Evolutionary conservation across 176 grass and related monocot species (phyloP), one percentile per base, ranked within the genome.

Genomic region (Oryza glumipatula): DNA sequence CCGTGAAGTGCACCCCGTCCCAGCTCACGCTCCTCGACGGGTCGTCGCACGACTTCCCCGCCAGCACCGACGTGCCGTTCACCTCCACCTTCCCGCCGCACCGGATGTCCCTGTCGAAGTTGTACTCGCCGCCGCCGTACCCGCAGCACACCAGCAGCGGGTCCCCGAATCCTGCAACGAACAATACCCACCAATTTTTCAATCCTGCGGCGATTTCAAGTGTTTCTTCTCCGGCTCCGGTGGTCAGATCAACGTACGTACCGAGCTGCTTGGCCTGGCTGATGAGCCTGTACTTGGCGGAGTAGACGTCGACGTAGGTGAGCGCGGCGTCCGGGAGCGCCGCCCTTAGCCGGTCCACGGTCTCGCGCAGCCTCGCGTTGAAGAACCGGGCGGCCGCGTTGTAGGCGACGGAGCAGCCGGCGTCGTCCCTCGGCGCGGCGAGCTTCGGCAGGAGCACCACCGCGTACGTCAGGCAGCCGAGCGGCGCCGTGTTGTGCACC

Each of bases 401-500:
- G 74, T 41, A 79, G 6, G 35, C 6, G 41, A 60, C 19, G 11
- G 43, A 45, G 75, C 75, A 86, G 23, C 65, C 83, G 4, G 38
- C 45, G 6, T n/a, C 19, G 36, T 86, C 83, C 11, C 45, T 35
- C 2, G 54, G 63, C 14, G 67, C 28, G 19, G 17, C 74, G 6
- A 69, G 43, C 3, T 35, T 38, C 3, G 74, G 75, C 4, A 16
- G 16, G 7, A 15, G 65, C 3, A 86, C 61, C 63, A 86, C 6
- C 51, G 38, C 75, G 68, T 86, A 86, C 52, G 74, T 11, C 14
- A 79, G 74, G 83, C 81, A 75, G 39, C 71, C 71, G 23, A 67
- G 56, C 26, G 71, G 70, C 49, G 67, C 80, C 15, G 80, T 85
- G 46, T 85, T 85, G 65, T 85, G 82, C 15, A 85, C 76, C 82